Evolutionary conservation across 1,284 basidiomycete genomes (phyloP).

Genomic region (Malassezia vespertilionis): DNA sequence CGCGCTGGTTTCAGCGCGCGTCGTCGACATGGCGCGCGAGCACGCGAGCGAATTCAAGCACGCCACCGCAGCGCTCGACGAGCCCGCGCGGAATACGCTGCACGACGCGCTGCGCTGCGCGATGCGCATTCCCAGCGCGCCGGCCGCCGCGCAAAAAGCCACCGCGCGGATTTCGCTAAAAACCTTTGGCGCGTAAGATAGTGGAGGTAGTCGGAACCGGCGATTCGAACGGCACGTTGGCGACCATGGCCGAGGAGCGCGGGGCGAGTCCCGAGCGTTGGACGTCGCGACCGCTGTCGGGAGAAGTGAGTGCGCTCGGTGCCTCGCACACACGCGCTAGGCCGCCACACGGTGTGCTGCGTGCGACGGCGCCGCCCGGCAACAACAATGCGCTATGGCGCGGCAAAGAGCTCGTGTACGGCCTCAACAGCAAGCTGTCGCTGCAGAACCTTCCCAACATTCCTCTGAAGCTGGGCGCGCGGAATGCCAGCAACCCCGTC

Average conservation of each 20-base stretch:
- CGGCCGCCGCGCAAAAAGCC: neutral
- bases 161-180: conserved; percentile 8
- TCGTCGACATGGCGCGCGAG: conserved; percentile 64
- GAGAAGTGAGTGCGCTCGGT: neutral
- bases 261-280: neutral
- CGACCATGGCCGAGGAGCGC: neutral
- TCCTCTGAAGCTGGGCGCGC: conserved; percentile 21
- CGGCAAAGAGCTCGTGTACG: conserved; percentile 36
- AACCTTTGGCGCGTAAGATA: conserved; percentile 11
- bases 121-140: neutral
- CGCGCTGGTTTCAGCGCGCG: conserved; percentile 53
- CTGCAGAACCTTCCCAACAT: conserved; percentile 43
- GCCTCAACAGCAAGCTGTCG: conserved; percentile 38
- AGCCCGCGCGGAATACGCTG: neutral
- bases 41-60: conserved; percentile 75
- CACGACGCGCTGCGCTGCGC: conserved; percentile 10
- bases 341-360: conserved; percentile 28
- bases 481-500: no score
- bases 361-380: conserved; percentile 23
- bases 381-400: conserved; percentile 37
- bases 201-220: neutral
- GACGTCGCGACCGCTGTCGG: neutral
- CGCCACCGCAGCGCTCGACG: conserved; percentile 59
- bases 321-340: neutral
- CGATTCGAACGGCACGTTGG: neutral